Evolutionary conservation across 768 basidiomycete species (phyloP).

Genomic region (Trametes cinnabarina): DNA sequence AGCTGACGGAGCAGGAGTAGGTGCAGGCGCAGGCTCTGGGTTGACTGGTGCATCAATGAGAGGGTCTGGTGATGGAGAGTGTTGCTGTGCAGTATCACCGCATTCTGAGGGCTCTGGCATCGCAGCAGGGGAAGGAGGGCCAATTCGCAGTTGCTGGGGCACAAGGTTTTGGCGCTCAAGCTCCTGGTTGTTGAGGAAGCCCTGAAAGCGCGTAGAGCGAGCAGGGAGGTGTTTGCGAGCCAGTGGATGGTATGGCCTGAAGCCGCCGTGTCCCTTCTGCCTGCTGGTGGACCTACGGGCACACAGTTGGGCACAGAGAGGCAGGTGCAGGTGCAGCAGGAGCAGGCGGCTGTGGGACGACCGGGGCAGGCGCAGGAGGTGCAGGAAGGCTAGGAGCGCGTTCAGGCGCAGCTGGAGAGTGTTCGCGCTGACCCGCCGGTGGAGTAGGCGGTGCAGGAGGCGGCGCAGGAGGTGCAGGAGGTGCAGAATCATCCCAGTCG

Average conservation of each 20-base stretch:
- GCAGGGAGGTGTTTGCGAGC: slow-evolving; percentile 6
- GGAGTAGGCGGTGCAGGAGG: neutral
- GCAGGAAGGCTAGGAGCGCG: neutral
- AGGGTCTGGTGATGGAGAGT: neutral
- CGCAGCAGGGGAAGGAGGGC: neutral
- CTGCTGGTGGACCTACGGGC: neutral
- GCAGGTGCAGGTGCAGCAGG: neutral
- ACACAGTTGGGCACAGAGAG: neutral
- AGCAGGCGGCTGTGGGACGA: neutral
- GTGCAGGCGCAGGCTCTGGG: neutral
- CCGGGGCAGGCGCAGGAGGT: neutral
- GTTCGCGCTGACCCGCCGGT: neutral
- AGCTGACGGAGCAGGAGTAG: neutral
- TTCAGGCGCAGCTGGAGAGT: neutral
- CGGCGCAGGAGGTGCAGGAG: slow-evolving; percentile 5
- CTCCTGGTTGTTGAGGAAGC: slow-evolving; percentile 2
- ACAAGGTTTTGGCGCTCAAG: neutral
- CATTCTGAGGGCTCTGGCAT: slow-evolving; percentile 3
- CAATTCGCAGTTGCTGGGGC: neutral
- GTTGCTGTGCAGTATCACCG: neutral
- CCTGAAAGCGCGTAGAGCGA: neutral
- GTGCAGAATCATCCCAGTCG: slow-evolving; percentile 12
- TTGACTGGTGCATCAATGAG: neutral
- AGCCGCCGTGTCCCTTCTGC: slow-evolving; percentile 1
- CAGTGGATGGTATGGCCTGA: neutral